Conservation (phyloP, 306 rosid genomes). For the Quercus cerris region DNA sequence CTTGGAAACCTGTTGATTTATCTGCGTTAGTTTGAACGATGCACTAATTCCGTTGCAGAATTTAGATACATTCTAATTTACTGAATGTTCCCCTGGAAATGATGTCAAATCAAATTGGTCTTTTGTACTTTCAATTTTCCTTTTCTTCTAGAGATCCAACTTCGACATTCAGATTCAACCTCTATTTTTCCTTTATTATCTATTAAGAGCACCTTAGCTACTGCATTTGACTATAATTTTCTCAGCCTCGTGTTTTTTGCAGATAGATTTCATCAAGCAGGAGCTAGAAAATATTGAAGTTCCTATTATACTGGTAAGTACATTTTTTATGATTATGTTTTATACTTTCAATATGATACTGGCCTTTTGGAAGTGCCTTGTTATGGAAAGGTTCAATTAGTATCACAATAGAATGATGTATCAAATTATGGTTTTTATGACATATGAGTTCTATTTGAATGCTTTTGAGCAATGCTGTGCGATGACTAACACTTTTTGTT, state of each 20-base stretch:
- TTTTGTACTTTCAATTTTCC: background rate
- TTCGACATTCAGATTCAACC: background rate
- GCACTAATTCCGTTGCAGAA: background rate
- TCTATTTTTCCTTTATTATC: background rate
- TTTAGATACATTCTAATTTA: background rate
- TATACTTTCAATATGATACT: constrained; percentile 12
- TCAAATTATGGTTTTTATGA: background rate
- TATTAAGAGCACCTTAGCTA: background rate
- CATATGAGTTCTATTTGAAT: background rate
- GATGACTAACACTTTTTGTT: background rate
- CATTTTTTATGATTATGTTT: constrained; percentile 10
- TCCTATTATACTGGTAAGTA: constrained; percentile 77
- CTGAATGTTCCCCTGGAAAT: background rate
- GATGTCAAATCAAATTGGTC: background rate
- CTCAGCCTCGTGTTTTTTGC: constrained; percentile 26
- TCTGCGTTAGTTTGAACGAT: constrained; percentile 1
- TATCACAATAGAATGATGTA: background rate
- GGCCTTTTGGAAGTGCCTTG: background rate
- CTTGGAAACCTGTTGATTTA: constrained; percentile 8
- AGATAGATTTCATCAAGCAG: constrained; percentile 72
- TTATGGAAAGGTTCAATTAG: background rate
- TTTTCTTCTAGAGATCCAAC: background rate
- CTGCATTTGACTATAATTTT: constrained; percentile 11
- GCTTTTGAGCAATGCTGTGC: background rate
- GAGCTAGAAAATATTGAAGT: constrained; percentile 55